Conservation (phyloP, 208 protist species). For the Naegleria lovaniensis region DNA sequence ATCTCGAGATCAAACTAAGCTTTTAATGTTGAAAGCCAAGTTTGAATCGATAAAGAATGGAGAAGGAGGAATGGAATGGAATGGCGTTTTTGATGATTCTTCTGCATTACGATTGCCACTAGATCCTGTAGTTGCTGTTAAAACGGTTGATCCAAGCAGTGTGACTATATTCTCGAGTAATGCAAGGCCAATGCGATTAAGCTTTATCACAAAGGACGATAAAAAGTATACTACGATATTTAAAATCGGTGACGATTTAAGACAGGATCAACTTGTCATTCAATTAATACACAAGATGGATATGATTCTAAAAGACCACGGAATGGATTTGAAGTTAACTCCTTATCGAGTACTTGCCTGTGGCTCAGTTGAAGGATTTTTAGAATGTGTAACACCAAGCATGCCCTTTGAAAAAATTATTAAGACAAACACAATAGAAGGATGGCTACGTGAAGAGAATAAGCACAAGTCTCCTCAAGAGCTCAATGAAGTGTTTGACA, state of each 20-base stretch:
- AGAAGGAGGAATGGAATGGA: neutral
- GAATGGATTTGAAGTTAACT: constrained; percentile 83
- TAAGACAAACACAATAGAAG: neutral
- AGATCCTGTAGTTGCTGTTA: neutral
- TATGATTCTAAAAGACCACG: constrained; percentile 73
- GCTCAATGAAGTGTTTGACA: constrained; percentile 57
- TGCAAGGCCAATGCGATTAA: neutral
- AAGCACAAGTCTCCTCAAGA: constrained; percentile 1
- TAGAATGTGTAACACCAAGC: neutral
- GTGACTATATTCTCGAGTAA: neutral
- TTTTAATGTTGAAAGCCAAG: too few species aligned
- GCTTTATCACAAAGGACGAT: constrained; percentile 26
- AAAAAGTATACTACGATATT: constrained; percentile 43
- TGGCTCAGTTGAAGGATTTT: constrained; percentile 53
- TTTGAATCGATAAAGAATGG: too few species aligned
- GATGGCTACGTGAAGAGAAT: neutral
- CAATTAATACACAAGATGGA: constrained; percentile 76
- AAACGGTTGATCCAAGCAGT: neutral
- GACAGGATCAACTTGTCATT: constrained; percentile 71
- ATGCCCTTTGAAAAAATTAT: neutral
- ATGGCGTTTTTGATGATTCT: neutral
- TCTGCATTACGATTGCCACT: neutral
- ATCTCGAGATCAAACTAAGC: too few species aligned
- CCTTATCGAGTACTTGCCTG: constrained; percentile 83
- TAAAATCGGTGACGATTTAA: constrained; percentile 64